Evolutionary conservation across 352 stramenopile species (phyloP), one percentile per base, ranked within the genome.

Genomic region (Detonula confervacea): DNA sequence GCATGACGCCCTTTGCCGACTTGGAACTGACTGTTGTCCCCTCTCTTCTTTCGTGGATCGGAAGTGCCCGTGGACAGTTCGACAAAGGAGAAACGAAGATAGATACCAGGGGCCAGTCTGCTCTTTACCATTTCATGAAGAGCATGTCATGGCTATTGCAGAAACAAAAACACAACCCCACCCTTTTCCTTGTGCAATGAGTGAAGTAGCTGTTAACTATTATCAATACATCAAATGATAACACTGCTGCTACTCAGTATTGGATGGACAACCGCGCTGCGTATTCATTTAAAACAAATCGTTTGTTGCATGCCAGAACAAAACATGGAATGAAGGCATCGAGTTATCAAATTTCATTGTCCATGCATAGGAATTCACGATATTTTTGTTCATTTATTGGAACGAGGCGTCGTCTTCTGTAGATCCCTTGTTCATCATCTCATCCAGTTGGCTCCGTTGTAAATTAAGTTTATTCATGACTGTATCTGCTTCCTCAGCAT

Each of bases 381-480:
- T n/a, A n/a, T n/a, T n/a, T 49, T 16, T 1, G 3, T n/a, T 18
- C 52, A 12, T 18, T 77, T 24, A 81, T 25, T 81, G 73, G 52
- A 81, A 81, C 1, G 73, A 75, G 37, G 68, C 51, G 27, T 55
- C 27, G 30, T 60, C 64, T 49, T 81, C 60, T 22, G 9, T 44
- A 44, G 37, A 24, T 12, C 52, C 37, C 47, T 79, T 68, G 16
- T 66, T 61, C 18, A 91, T 63, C 24, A 92, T 35, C 14, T 86
- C 79, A 44, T 92, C 73, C 29, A 92, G 57, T 55, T 65, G 42
- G 37, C 69, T 73, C 37, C 87, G 55, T 73, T 92, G 80, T 27
- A 82, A 46, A 75, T 91, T 88, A 16, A 92, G 72, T 22, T 67
- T 57, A 27, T 86, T 51, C 12, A 89, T 55, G 29, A 79, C 68